Conservation (phyloP, 345 rosid genomes). For the Euphorbia peplus region DNA sequence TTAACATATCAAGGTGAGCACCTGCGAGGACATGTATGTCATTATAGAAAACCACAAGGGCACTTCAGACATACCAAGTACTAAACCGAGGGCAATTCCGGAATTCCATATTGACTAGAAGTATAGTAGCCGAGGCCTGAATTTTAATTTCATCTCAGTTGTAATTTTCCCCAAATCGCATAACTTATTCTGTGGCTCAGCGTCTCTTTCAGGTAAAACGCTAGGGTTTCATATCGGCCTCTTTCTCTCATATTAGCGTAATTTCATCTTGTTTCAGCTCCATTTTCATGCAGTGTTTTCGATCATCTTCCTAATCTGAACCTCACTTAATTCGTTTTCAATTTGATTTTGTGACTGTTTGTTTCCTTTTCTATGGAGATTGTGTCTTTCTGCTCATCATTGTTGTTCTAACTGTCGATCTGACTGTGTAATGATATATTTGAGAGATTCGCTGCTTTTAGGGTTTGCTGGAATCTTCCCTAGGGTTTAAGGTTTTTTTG, state of each 20-base stretch:
- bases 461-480: constrained; percentile 14
- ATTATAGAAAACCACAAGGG: neutral
- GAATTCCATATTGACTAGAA: neutral
- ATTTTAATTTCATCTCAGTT: too few species aligned
- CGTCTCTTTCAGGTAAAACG: constrained; percentile 32
- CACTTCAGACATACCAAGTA: too few species aligned
- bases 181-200: constrained; percentile 31
- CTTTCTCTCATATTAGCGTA: neutral
- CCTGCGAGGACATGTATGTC: neutral
- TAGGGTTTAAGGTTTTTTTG: constrained; percentile 26
- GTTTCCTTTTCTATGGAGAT: neutral
- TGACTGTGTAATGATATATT: neutral
- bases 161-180: neutral
- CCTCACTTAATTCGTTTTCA: neutral
- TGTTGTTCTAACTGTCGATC: neutral
- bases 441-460: neutral
- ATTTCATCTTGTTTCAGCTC: neutral
- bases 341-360: neutral
- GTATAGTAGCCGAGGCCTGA: neutral
- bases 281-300: neutral
- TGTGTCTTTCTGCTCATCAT: neutral
- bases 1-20: too few species aligned
- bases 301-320: neutral
- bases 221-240: constrained; percentile 18
- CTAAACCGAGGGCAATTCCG: neutral